Base-by-base conservation (phyloP, 2,329 filamentous ascomycete species). In the Arthrobotrys pseudoclavata region DNA sequence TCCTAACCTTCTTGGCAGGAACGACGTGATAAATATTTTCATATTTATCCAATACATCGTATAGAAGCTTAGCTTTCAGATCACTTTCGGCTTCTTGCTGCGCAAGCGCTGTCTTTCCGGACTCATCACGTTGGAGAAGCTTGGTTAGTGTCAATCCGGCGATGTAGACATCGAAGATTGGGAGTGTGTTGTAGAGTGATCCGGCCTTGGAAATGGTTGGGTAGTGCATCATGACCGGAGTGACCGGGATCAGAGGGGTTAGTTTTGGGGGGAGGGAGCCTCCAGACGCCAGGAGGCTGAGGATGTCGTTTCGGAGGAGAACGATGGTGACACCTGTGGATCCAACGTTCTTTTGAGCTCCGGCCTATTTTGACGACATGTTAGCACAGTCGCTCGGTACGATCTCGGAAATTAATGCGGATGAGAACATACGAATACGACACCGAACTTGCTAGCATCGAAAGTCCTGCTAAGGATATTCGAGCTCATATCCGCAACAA, bases 281-380 rank as follows among this genome's bases (percentile, higher is more conserved):
- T 0, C 92, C 86, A 6, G 90, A 86, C 1, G 93, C 91, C 81
- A 92, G 89, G 5, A 88, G 85, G 1, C 87, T 86, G 1, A 98
- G 87, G 31, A 98, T 86, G 79, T 86, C 89, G 86, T 96, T 97
- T 83, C 91, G 91, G 82, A 98, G 87, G 60, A 97, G 90, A 13
- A 92, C 91, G 29, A 97, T 92, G 4, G 95, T 96, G 76, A 98
- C 88, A 75, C 95, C 95, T 0, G 95, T 90, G 2, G 89, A 89
- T 29, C 94, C 95, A 10, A 97, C 87, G 84, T 98, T 97, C 88
- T 98, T 97, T 83, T 97, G 95, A 0, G 94, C 94, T 55, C 94
- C 94, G 79, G 88, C 85, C 85, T 34, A 26, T 42, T 69, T 81
- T 64, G 81, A 24, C 4, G 29, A 7, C 4, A 55, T 52, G 62